A percentile compares a stretch with the other conserved stretches of the same genome.
Conservation (phyloP, 2,329 filamentous ascomycete species). For the Gremmenia infestans region DNA sequence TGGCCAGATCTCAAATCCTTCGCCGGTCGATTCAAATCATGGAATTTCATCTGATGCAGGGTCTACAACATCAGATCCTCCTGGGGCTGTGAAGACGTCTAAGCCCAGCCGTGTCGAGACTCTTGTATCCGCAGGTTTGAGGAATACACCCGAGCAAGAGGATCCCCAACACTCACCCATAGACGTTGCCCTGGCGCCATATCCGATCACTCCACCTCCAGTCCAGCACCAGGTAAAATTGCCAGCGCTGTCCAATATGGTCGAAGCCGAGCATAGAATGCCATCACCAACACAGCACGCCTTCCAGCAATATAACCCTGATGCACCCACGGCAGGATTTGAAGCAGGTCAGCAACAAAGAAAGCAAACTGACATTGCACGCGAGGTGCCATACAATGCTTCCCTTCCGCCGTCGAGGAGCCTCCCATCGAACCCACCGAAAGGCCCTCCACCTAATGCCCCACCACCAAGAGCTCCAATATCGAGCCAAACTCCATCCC, state of each 20-base stretch:
- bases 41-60: conserved; percentile 25
- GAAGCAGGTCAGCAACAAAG: conserved; percentile 39
- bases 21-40: conserved; percentile 28
- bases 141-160: conserved; percentile 18
- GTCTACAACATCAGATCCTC: conserved; percentile 20
- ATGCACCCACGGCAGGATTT: conserved; percentile 26
- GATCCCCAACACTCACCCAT: conserved; percentile 48
- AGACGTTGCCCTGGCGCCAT: conserved; percentile 54
- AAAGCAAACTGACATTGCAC: conserved; percentile 40
- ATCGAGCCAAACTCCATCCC: conserved; percentile 18
- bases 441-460: conserved; percentile 26
- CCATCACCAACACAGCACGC: conserved; percentile 57
- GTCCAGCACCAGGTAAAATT: neutral
- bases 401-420: conserved; percentile 52
- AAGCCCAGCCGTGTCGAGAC: conserved; percentile 19
- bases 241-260: conserved; percentile 31
- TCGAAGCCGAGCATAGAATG: conserved; percentile 55
- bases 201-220: conserved; percentile 60
- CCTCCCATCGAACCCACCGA: conserved; percentile 39
- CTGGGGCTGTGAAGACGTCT: conserved; percentile 5
- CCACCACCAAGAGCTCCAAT: conserved; percentile 25
- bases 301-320: conserved; percentile 47
- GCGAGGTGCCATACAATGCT: conserved; percentile 45
- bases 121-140: conserved; percentile 26
- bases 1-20: conserved; percentile 32